A percentile compares a stretch with the other conserved stretches of the same genome.
Evolutionary conservation across 495 filamentous ascomycete species (phyloP).

Genomic region (Xylaria venustula): DNA sequence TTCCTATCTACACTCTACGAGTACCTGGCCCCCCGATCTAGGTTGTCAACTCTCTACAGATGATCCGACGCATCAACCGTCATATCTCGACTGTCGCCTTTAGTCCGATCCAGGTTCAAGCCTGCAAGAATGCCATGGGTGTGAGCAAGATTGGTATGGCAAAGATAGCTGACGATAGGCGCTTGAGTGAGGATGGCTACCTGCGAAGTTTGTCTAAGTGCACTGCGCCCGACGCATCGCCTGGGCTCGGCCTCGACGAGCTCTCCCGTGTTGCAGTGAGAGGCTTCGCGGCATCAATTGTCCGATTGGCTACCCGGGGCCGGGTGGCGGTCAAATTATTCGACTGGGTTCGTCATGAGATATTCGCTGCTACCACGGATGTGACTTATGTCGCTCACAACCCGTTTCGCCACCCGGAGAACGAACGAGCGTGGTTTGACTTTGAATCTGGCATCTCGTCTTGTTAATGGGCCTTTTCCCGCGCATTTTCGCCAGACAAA

Average conservation of each 20-base stretch:
- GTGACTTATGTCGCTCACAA: neutral
- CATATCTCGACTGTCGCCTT: conserved; percentile 6
- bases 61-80: conserved; percentile 9
- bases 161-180: too few species aligned
- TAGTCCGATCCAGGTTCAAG: conserved; percentile 1
- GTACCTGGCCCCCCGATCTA: conserved; percentile 1
- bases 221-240: neutral
- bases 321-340: neutral
- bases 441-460: neutral
- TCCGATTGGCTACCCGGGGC: neutral
- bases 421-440: neutral
- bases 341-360: neutral
- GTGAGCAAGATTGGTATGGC: conserved; percentile 4
- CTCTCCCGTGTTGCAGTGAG: neutral
- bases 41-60: conserved; percentile 6
- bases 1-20: conserved; percentile 8
- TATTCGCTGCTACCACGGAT: neutral
- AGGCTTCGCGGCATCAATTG: neutral
- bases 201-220: neutral
- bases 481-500: neutral
- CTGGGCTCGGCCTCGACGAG: neutral
- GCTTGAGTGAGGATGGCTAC: neutral
- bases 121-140: neutral
- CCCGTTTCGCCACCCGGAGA: neutral
- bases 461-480: neutral